These are phyloP conservation scores for Rubroshorea leprosula DNA, from an alignment of 345 rosid genomes.

Conservation along the genomic window DNA sequence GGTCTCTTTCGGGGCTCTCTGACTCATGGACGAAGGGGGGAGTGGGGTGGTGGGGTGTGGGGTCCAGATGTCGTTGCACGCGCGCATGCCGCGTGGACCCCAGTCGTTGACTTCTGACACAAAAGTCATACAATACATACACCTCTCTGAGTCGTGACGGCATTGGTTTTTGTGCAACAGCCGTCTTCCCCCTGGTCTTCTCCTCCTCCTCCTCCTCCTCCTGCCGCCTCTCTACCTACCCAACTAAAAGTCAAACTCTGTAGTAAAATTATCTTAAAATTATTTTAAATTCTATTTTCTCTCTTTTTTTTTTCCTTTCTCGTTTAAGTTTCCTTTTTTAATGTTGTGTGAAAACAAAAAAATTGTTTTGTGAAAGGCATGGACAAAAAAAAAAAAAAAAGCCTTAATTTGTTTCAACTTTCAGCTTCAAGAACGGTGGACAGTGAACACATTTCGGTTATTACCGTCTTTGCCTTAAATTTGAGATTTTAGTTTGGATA, in stretches of 20 bases:
- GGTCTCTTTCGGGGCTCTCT: slow-evolving; percentile 47
- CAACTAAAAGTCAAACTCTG: not conserved
- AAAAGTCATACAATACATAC: not conserved
- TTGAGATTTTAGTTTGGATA: too few relatives aligned
- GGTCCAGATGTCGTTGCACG: slow-evolving; percentile 54
- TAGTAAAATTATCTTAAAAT: not conserved
- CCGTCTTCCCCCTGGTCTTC: not conserved
- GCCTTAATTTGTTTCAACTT: too few relatives aligned
- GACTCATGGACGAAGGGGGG: slow-evolving; percentile 28
- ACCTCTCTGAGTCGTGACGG: not conserved
- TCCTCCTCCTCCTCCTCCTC: not conserved
- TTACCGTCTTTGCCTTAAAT: too few relatives aligned
- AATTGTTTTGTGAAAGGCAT: too few relatives aligned
- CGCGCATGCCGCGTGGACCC: slow-evolving; percentile 64
- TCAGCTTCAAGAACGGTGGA: too few relatives aligned
- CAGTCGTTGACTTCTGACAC: slow-evolving; percentile 31
- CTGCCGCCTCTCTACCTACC: not conserved
- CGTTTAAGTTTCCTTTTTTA: too few relatives aligned
- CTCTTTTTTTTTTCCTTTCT: too few relatives aligned
- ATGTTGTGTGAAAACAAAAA: too few relatives aligned
- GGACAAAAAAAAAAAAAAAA: too few relatives aligned
- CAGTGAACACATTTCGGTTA: too few relatives aligned
- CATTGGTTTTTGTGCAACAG: not conserved
- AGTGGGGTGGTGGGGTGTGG: slow-evolving; percentile 14
- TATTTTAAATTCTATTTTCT: too few relatives aligned